Base-by-base conservation (phyloP, 345 rosid species). In the Citrus reticulata region DNA sequence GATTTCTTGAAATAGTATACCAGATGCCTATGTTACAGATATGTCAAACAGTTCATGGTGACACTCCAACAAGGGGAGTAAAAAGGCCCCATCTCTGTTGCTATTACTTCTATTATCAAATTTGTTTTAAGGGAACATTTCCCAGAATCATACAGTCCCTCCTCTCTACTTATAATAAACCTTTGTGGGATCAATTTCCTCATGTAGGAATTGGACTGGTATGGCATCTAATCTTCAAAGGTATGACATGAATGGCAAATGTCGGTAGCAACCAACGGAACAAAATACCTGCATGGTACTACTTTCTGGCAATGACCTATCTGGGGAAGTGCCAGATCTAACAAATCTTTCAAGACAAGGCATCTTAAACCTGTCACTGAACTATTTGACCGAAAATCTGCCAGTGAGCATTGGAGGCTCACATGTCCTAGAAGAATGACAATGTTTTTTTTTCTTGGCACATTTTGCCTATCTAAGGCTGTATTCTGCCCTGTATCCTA, bases 111-210 rank as follows among this genome's bases (percentile, higher is more conserved):
- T 80, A 6, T 20, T 30, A 70, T 69, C 70, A 35, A 81, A 72
- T 57, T 8, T 37, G 19, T 39, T 72, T 30, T 8, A 25, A 24
- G 71, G 66, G 22, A 69, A 42, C 7, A 68, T 81, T 67, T 77
- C 78, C 16, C 29, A 32, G 2, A 61, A 2, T 54, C 73, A 25
- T 67, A 74, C 8, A 63, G 34, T 16, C 75, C 68, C 29, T 35
- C 24, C 8, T 46, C 80, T 49, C 81, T 68, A 59, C 77, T 66
- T 30, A 5, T 73, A 51, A 14, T 81, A 78, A 74, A 66, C 49
- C 80, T 82, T 79, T 29, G 67, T 61, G 22, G 85, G 80, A 30
- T 39, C 19, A 9, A 75, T 82, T 63, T 80, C 80, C 16, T 2
- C 25, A 0, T 70, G 79, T 16, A 64, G 77, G 2, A 64, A 71